Conservation (phyloP, 352 stramenopile genomes). For the Pythium graminicola region DNA sequence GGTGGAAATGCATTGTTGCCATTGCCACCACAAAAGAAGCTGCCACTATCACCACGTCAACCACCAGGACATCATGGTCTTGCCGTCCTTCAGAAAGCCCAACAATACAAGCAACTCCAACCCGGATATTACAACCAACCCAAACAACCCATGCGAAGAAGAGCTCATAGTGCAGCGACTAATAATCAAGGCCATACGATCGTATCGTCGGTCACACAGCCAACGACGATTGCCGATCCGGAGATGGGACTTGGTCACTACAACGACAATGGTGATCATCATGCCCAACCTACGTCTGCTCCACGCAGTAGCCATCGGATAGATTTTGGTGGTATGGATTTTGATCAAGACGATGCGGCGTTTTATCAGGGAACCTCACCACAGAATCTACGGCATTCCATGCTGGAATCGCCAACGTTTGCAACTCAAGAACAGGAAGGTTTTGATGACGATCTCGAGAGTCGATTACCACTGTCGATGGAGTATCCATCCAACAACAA, state of each 20-base stretch:
- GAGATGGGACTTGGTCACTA: conserved; percentile 16
- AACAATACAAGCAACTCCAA: conserved; percentile 45
- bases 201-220: not conserved
- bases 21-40: conserved; percentile 42
- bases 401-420: conserved; percentile 13
- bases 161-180: conserved; percentile 62
- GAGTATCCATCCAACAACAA: conserved; percentile 18
- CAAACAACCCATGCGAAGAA: conserved; percentile 72
- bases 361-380: conserved; percentile 12
- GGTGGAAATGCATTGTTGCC: conserved; percentile 13
- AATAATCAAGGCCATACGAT: conserved; percentile 26
- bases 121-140: conserved; percentile 49
- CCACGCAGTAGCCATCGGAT: conserved; percentile 26
- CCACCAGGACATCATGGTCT: conserved; percentile 31
- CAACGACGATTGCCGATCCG: conserved; percentile 14
- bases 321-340: conserved; percentile 26
- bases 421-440: conserved; percentile 20
- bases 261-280: conserved; percentile 1
- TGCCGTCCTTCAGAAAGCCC: conserved; percentile 31
- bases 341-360: conserved; percentile 8
- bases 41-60: conserved; percentile 31
- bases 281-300: not conserved
- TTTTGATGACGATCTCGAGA: conserved; percentile 22
- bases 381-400: conserved; percentile 15
- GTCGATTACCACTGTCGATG: conserved; percentile 1